Base-by-base conservation (phyloP, 106 monocot genomes). In the Agapanthus africanus region DNA sequence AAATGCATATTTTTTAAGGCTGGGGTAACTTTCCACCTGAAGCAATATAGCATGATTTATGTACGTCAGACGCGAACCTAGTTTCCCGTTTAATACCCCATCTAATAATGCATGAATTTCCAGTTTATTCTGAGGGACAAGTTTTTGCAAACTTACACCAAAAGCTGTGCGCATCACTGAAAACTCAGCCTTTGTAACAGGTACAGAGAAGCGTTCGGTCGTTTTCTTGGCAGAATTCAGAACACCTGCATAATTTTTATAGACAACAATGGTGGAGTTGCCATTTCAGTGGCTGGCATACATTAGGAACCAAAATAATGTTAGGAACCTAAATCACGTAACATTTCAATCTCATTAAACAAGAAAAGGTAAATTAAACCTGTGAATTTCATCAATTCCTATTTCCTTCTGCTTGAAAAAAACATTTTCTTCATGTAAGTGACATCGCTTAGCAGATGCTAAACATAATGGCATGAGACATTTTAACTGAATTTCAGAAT, bases 181-280 rank as follows among this genome's bases (percentile, higher is more conserved):
- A 71, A 91, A 95, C 78, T 95, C 95, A 32, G 88, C 95, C 77
- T 82, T 95, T 40, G 91, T 78, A 41, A 91, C 78, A 32, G 95
- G 79, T 7, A 95, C 42, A 44, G 84, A 66, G 16, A 95, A 54
- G 14, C 91, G 91, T 32, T 95, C 95, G 31, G 54, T 78, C 38
- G 84, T 86, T 67, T 86, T 88, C 60, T 73, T 60, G 51, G 73
- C 11, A 40, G 74, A 73, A 65, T 86, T 84, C 59, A 80, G 37
- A 27, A 95, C 91, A 86, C 51, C 91, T 95, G 91, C 76, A 83
- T 14, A 19, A n/a, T n/a, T n/a, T n/a, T n/a, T n/a, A n/a, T n/a
- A 61, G 41, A 56, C 33, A 31, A 60, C 41, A 71, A 16, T 41
- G 37, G 13, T 18, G 8, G 21, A 37, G 35, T 41, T 25, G 11